Conservation (phyloP, 257 asterid species). For the Solanum tarapatanum region DNA sequence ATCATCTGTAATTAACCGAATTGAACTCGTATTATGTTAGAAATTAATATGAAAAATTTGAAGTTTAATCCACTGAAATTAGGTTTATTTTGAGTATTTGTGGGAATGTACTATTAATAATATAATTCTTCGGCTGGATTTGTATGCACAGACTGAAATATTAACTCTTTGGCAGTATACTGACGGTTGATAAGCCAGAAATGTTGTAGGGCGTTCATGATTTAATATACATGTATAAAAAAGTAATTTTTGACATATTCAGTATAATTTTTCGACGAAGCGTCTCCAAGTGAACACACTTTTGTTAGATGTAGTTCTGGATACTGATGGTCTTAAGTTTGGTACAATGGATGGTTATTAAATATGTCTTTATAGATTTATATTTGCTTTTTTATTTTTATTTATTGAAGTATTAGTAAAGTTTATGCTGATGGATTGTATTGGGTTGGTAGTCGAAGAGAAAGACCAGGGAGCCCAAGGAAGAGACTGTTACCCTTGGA, state of each 20-base stretch:
- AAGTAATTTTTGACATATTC: not conserved
- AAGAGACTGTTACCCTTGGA: slow-evolving; percentile 72
- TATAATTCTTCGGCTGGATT: not conserved
- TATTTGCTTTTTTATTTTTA: not conserved
- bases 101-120: not conserved
- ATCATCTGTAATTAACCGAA: not conserved
- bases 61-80: not conserved
- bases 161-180: not conserved
- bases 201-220: not conserved
- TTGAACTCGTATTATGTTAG: not conserved
- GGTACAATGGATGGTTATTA: not conserved
- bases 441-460: slow-evolving; percentile 50
- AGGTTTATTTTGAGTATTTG: not conserved
- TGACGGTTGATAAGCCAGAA: not conserved
- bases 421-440: not conserved
- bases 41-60: not conserved
- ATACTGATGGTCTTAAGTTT: not conserved
- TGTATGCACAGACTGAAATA: not conserved
- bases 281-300: not conserved
- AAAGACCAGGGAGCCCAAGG: slow-evolving; percentile 73
- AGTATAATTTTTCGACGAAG: not conserved
- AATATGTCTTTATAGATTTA: not conserved
- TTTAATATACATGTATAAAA: not conserved
- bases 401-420: not conserved
- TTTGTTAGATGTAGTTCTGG: not conserved